These are phyloP conservation scores for Colletotrichum tropicicola DNA, from an alignment of 2,329 filamentous ascomycete genomes.

Conservation along the genomic window DNA sequence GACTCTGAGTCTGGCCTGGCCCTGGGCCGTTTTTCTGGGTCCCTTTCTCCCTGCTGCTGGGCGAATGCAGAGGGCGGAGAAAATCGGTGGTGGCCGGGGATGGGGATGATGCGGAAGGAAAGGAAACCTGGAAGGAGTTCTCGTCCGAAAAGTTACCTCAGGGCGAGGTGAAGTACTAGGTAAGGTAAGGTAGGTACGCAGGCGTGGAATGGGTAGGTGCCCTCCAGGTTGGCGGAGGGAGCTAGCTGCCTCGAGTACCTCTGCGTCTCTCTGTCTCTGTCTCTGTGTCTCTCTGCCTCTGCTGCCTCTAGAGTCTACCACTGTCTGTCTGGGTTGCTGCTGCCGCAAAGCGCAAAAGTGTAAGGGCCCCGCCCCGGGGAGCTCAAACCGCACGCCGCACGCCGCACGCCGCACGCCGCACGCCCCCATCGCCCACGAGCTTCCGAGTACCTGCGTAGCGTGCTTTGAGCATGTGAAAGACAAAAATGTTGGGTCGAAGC, in stretches of 20 bases:
- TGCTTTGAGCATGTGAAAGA: constrained; percentile 27
- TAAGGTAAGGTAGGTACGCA: too few relatives aligned
- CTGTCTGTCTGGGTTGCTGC: neutral
- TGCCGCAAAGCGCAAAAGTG: neutral
- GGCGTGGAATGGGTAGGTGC: neutral
- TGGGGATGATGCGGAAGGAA: constrained; percentile 5
- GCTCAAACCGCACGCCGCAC: constrained; percentile 10
- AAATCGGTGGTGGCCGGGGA: constrained; percentile 10
- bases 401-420: neutral
- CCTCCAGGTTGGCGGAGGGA: neutral
- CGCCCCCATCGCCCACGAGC: neutral
- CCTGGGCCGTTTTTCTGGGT: constrained; percentile 12
- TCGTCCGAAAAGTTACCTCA: constrained; percentile 19
- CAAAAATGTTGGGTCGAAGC: constrained; percentile 30
- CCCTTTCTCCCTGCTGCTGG: neutral
- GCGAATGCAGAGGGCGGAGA: neutral
- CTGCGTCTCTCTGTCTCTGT: too few relatives aligned
- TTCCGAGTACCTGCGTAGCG: neutral
- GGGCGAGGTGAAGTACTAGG: neutral
- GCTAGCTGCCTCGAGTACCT: neutral
- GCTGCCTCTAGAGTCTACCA: neutral
- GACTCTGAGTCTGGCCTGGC: neutral
- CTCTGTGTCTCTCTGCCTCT: neutral
- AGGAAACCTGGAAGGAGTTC: constrained; percentile 3
- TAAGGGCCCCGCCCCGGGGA: neutral